Conservation (phyloP, 441 rosid species). For the Metrosideros polymorpha region DNA sequence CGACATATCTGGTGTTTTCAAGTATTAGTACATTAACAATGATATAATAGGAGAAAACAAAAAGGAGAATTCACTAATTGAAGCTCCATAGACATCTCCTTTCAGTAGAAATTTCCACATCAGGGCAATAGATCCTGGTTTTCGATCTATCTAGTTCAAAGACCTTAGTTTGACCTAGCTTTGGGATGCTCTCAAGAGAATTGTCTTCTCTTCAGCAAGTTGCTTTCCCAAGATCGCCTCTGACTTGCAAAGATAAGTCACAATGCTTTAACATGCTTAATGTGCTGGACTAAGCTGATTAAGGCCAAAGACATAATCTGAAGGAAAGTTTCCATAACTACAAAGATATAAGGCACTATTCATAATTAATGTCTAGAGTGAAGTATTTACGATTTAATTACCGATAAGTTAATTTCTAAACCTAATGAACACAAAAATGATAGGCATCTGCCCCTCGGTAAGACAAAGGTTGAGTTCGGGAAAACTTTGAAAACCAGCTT, state of each 20-base stretch:
- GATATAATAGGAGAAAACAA: not conserved
- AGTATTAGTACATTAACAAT: not conserved
- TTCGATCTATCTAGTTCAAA: not conserved
- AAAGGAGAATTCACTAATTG: not conserved
- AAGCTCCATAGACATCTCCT: not conserved
- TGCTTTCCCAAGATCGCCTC: not conserved
- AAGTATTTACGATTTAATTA: not conserved
- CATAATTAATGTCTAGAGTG: not conserved
- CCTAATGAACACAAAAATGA: not conserved
- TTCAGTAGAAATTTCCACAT: not conserved
- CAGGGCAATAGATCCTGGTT: not conserved
- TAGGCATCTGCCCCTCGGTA: not conserved
- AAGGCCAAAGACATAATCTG: not conserved
- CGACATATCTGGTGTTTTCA: not conserved
- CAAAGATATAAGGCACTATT: not conserved
- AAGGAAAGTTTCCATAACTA: not conserved
- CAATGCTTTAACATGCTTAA: not conserved
- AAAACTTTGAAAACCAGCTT: not conserved
- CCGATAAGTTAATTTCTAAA: not conserved
- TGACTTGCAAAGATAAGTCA: not conserved
- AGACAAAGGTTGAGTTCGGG: not conserved
- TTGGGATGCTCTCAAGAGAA: not conserved
- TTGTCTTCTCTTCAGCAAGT: not conserved
- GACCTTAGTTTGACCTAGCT: not conserved
- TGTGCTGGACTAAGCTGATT: not conserved